Percentiles rank a stretch among this genome's conserved stretches.
These are phyloP conservation scores for Phytopythium sindhum DNA, from an alignment of 352 stramenopile species.

Conservation along the genomic window DNA sequence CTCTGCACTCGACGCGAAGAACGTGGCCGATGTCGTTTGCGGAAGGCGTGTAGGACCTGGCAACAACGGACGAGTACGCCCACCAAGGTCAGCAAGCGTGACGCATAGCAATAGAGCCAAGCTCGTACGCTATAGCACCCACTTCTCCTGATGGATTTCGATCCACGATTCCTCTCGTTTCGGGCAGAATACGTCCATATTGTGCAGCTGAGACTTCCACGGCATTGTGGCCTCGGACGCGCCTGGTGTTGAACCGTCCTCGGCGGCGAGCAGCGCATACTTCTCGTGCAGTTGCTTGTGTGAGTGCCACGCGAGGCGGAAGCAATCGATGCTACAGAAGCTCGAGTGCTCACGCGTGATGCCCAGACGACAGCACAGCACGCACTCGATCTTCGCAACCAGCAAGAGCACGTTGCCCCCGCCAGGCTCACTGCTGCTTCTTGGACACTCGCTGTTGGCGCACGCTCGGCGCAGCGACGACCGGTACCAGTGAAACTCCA, in stretches of 20 bases:
- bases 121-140: conserved; percentile 3
- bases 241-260: neutral
- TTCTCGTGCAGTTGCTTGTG: conserved; percentile 64
- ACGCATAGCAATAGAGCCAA: neutral
- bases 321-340: conserved; percentile 70
- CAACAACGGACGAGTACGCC: neutral
- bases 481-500: conserved; percentile 70
- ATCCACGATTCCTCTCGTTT: conserved; percentile 52
- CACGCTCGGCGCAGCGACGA: conserved; percentile 53
- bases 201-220: conserved; percentile 60
- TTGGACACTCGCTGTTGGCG: conserved; percentile 55
- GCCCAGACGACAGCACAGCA: conserved; percentile 59
- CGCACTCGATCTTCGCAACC: conserved; percentile 70
- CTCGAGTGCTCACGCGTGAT: conserved; percentile 65
- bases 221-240: conserved; percentile 20
- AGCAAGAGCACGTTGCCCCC: conserved; percentile 67
- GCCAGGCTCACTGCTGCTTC: conserved; percentile 35
- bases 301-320: conserved; percentile 57
- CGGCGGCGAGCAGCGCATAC: conserved; percentile 19
- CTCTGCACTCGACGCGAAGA: conserved; percentile 77
- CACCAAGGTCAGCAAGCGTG: neutral
- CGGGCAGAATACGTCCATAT: conserved; percentile 55
- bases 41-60: conserved; percentile 62
- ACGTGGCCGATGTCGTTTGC: conserved; percentile 71
- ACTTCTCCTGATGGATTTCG: conserved; percentile 69